Evolutionary conservation across 768 basidiomycete genomes (phyloP).

Genomic region (Tremella yokohamensis): DNA sequence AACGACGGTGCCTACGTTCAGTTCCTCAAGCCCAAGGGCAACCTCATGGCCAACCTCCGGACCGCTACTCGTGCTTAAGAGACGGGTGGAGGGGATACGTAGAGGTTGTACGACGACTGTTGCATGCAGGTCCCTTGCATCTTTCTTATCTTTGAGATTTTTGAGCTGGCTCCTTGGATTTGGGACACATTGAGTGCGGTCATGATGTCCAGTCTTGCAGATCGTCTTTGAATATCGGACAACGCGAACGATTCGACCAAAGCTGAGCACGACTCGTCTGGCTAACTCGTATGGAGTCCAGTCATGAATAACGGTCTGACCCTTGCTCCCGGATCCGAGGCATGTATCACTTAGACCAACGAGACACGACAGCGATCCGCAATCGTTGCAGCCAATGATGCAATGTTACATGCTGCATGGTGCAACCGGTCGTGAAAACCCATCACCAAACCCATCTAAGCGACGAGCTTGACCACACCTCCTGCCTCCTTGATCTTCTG

Average conservation of each 20-base stretch:
- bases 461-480: constrained; percentile 87
- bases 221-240: not conserved
- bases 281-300: no score
- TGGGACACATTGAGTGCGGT: no score
- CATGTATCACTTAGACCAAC: no score
- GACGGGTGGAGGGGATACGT: not conserved
- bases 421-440: not conserved
- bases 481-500: constrained; percentile 63
- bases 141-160: no score
- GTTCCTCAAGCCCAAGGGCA: constrained; percentile 84
- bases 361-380: no score
- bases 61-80: constrained; percentile 55
- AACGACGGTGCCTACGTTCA: constrained; percentile 90
- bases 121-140: no score
- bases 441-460: constrained; percentile 55
- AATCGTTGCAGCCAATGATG: not conserved
- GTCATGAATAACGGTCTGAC: no score
- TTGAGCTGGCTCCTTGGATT: no score
- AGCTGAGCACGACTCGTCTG: no score
- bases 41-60: constrained; percentile 77
- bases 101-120: no score
- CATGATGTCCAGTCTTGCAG: not conserved
- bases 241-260: no score
- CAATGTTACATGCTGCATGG: constrained; percentile 10
- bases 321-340: no score